phyloP scores from a whole-genome alignment of 1,284 basidiomycete genomes.

The Boletus semigastroideus region DNA sequence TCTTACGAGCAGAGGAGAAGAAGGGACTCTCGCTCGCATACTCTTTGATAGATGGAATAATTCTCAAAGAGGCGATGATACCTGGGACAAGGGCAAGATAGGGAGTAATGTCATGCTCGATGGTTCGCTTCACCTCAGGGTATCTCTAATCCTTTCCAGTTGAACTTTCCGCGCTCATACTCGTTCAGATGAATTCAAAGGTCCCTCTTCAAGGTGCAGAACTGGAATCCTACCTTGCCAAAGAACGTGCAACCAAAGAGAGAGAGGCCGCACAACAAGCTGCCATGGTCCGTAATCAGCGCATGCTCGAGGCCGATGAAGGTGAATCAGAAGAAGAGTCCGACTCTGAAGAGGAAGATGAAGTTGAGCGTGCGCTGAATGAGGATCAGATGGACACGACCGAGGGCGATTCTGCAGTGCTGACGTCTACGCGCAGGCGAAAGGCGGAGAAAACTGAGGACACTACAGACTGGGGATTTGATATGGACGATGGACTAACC shows the following conservation, averaged over 20 bases:
- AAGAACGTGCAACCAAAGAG: slow-evolving; percentile 81
- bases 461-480: slow-evolving; percentile 64
- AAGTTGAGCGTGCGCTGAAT: slow-evolving; percentile 61
- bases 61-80: slow-evolving; percentile 72
- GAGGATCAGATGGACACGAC: slow-evolving; percentile 49
- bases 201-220: slow-evolving; percentile 86
- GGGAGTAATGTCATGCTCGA: slow-evolving; percentile 82
- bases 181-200: slow-evolving; percentile 77
- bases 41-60: slow-evolving; percentile 88
- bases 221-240: slow-evolving; percentile 78
- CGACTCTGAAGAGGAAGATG: slow-evolving; percentile 61
- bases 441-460: slow-evolving; percentile 54
- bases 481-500: slow-evolving; percentile 69
- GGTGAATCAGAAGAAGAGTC: slow-evolving; percentile 62
- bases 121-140: slow-evolving; percentile 64
- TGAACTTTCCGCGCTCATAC: slow-evolving; percentile 11
- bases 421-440: slow-evolving; percentile 29
- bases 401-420: slow-evolving; percentile 31
- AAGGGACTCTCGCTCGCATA: slow-evolving; percentile 74
- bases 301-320: slow-evolving; percentile 89
- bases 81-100: slow-evolving; percentile 87
- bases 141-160: slow-evolving; percentile 33
- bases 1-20: slow-evolving; percentile 76
- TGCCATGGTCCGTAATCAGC: slow-evolving; percentile 77
- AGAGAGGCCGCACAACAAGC: slow-evolving; percentile 87